phyloP scores from a whole-genome alignment of 2,329 filamentous ascomycete species.

The Pseudocercospora macadamiae region DNA sequence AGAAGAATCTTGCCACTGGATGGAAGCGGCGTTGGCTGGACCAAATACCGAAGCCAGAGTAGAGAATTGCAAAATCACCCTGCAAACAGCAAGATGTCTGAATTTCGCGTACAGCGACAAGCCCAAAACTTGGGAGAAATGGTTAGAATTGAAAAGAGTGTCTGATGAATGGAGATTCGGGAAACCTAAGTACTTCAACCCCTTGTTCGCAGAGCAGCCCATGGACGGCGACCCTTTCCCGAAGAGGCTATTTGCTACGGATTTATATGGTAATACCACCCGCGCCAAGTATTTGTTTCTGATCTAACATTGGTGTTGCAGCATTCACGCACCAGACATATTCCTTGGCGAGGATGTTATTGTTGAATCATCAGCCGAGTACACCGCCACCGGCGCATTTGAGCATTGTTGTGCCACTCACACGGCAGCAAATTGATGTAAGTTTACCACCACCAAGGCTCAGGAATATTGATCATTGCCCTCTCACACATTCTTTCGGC shows the following conservation, averaged over 20 bases:
- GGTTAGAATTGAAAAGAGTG: constrained; percentile 6
- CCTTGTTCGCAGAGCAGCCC: not conserved
- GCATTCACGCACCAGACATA: constrained; percentile 9
- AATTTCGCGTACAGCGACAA: constrained; percentile 12
- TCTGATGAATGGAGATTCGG: constrained; percentile 1
- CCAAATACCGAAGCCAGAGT: constrained; percentile 8
- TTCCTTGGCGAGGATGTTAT: not conserved
- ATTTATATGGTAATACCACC: constrained; percentile 14
- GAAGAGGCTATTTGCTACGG: constrained; percentile 12
- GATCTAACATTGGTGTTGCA: no score
- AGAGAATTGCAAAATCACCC: constrained; percentile 12
- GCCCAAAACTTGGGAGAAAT: constrained; percentile 14
- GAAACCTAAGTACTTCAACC: constrained; percentile 13
- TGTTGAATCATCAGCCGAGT: constrained; percentile 8
- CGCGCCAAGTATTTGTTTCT: not conserved
- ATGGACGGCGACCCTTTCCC: constrained; percentile 15
- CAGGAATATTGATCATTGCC: no score
- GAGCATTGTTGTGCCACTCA: constrained; percentile 1
- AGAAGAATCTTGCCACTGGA: constrained; percentile 10
- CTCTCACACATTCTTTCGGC: no score
- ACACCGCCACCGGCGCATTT: constrained; percentile 7
- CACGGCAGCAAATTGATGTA: constrained; percentile 2
- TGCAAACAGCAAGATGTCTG: constrained; percentile 4
- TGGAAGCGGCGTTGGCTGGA: constrained; percentile 1
- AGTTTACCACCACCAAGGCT: no score